Evolutionary conservation across 176 grass and related monocot genomes (phyloP).

Genomic region (Areca catechu): DNA sequence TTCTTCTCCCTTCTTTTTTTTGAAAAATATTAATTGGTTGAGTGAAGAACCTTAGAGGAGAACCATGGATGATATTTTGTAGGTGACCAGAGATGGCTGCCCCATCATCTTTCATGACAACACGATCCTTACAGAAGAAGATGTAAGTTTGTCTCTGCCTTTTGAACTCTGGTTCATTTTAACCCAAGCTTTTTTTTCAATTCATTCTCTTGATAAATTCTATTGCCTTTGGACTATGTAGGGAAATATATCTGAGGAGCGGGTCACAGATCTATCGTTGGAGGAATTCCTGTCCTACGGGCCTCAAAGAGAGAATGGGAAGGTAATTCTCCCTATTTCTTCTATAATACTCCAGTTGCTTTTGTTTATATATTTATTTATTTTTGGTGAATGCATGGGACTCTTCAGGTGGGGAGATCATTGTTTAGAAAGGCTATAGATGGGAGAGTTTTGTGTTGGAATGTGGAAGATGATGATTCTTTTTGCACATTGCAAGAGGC

Average conservation of each 20-base stretch:
- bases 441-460: conserved; percentile 55
- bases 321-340: too few species aligned
- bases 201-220: not conserved
- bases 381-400: too few species aligned
- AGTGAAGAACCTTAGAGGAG: conserved; percentile 42
- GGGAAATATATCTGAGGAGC: conserved; percentile 44
- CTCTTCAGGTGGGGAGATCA: conserved; percentile 38
- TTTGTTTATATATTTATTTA: too few species aligned
- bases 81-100: conserved; percentile 72
- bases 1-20: not conserved
- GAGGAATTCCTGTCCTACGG: conserved; percentile 79
- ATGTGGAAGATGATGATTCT: conserved; percentile 56
- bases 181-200: too few species aligned
- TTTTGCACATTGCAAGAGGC: conserved; percentile 73
- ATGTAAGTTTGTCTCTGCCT: conserved; percentile 33
- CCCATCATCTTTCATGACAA: conserved; percentile 90
- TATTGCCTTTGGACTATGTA: conserved; percentile 12
- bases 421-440: conserved; percentile 67
- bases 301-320: conserved; percentile 45
- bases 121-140: conserved; percentile 42
- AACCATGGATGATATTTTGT: conserved; percentile 37
- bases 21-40: conserved; percentile 26
- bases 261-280: conserved; percentile 49
- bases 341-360: too few species aligned
- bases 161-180: not conserved